These are phyloP conservation scores for Phytophthora cryptogea DNA, from an alignment of 352 stramenopile species.

Conservation along the genomic window DNA sequence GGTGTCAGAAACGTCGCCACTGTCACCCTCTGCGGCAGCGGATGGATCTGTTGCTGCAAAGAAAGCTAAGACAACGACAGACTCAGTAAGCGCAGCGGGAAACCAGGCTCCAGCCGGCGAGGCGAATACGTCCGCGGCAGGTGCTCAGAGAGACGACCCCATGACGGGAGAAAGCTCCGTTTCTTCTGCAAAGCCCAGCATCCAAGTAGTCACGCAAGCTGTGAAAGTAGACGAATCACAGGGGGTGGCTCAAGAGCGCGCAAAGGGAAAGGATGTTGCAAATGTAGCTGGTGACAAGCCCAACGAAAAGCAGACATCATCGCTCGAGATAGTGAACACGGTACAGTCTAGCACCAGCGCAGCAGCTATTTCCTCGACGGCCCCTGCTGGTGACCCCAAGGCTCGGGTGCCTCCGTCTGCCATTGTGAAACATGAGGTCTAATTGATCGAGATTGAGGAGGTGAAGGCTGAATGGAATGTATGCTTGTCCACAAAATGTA, in stretches of 20 bases:
- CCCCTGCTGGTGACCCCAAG: slow-evolving; percentile 14
- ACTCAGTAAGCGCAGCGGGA: slow-evolving; percentile 27
- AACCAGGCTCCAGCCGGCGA: slow-evolving; percentile 19
- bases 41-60: slow-evolving; percentile 30
- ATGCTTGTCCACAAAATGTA: slow-evolving; percentile 27
- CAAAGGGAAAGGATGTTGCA: slow-evolving; percentile 6
- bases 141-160: slow-evolving; percentile 31
- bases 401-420: slow-evolving; percentile 5
- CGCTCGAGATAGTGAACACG: slow-evolving; percentile 9
- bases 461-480: slow-evolving; percentile 27
- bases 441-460: slow-evolving; percentile 17
- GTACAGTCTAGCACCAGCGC: slow-evolving; percentile 14
- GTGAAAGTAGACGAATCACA: slow-evolving; percentile 17
- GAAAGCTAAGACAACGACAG: slow-evolving; percentile 33
- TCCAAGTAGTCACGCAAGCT: slow-evolving; percentile 4
- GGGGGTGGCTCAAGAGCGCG: slow-evolving; percentile 11
- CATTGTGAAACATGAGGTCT: slow-evolving; percentile 23
- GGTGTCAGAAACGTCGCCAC: slow-evolving; percentile 15
- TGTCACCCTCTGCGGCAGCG: slow-evolving; percentile 5
- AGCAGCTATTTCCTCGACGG: not conserved
- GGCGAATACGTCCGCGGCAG: slow-evolving; percentile 18
- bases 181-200: slow-evolving; percentile 8
- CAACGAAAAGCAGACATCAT: slow-evolving; percentile 4
- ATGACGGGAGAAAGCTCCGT: slow-evolving; percentile 26
- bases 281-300: slow-evolving; percentile 1